Conservation (phyloP, 768 basidiomycete genomes). For the Sistotremastrum niveocremeum region DNA sequence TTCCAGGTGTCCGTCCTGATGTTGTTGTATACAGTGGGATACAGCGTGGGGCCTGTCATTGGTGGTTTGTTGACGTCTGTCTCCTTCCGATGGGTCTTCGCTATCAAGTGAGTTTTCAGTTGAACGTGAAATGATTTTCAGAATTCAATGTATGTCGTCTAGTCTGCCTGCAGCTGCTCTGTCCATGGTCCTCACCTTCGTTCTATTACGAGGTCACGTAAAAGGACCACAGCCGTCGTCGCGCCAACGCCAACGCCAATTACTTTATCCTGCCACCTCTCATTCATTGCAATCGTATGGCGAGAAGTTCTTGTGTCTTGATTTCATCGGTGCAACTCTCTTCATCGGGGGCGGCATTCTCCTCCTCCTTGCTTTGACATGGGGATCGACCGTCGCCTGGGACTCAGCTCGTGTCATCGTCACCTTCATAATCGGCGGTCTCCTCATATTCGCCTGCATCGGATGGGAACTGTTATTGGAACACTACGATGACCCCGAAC, state of each 20-base stretch:
- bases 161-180: conserved; percentile 28
- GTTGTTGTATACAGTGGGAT: conserved; percentile 31
- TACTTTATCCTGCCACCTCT: too few species aligned
- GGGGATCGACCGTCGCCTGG: conserved; percentile 34
- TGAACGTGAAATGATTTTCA: too few species aligned
- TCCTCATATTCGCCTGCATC: conserved; percentile 26
- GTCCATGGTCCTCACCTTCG: conserved; percentile 25
- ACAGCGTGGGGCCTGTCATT: conserved; percentile 29
- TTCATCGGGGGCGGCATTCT: conserved; percentile 32
- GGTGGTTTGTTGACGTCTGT: conserved; percentile 27
- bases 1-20: conserved; percentile 27
- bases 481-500: conserved; percentile 5
- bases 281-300: too few species aligned
- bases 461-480: conserved; percentile 31
- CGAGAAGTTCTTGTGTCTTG: conserved; percentile 23
- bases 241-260: not conserved
- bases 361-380: conserved; percentile 35
- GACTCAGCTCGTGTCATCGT: conserved; percentile 30
- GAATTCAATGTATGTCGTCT: not conserved
- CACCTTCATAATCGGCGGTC: conserved; percentile 30
- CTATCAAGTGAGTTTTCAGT: conserved; percentile 30
- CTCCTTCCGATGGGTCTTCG: conserved; percentile 41
- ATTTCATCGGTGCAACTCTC: conserved; percentile 33
- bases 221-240: conserved; percentile 7
- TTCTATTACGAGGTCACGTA: conserved; percentile 27